Evolutionary conservation across 306 rosid genomes (phyloP).

Genomic region (Benincasa hispida): DNA sequence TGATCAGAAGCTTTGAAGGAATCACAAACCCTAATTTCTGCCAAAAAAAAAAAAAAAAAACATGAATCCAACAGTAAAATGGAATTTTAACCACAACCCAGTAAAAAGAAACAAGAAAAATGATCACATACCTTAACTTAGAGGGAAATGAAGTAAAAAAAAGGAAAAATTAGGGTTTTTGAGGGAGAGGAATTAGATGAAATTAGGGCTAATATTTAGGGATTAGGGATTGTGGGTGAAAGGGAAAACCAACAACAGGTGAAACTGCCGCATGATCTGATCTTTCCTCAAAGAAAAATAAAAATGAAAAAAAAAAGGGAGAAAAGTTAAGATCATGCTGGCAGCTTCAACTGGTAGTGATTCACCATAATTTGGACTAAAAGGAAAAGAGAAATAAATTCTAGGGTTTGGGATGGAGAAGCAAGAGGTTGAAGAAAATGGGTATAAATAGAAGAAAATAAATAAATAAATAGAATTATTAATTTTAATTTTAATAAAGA

Average conservation of each 20-base stretch:
- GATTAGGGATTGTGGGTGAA: slow-evolving; percentile 26
- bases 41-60: background rate
- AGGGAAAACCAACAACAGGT: slow-evolving; percentile 68
- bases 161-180: background rate
- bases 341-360: slow-evolving; percentile 93
- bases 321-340: slow-evolving; percentile 99
- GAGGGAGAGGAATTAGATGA: background rate
- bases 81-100: background rate
- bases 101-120: background rate
- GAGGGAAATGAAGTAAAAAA: too few relatives aligned
- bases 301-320: background rate
- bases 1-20: background rate
- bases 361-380: slow-evolving; percentile 21
- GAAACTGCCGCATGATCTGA: slow-evolving; percentile 99
- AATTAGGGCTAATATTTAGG: slow-evolving; percentile 16
- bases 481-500: background rate
- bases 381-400: background rate
- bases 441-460: slow-evolving; percentile 30
- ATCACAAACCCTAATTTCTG: background rate
- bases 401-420: slow-evolving; percentile 61
- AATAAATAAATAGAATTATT: slow-evolving; percentile 9
- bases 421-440: slow-evolving; percentile 18
- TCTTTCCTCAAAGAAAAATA: slow-evolving; percentile 33
- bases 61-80: background rate
- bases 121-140: background rate